Base-by-base conservation (phyloP, 352 stramenopile genomes). In the Phytophthora syringae region DNA sequence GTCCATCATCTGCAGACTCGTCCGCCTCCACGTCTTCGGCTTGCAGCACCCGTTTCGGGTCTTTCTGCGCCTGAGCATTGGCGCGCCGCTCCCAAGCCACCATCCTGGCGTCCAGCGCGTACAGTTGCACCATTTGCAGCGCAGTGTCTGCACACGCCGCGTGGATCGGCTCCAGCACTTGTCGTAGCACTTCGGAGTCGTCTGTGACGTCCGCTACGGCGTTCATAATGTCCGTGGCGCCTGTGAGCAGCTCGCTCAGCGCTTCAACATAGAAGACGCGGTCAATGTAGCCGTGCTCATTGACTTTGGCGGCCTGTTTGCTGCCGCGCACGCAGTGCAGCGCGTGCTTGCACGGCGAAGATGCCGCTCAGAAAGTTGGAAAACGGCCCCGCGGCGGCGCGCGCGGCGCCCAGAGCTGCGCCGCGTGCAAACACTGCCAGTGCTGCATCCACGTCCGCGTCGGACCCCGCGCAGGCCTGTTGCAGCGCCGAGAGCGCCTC, bases 1-100 rank as follows among this genome's bases (percentile, higher is more conserved):
- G 47, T 95, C 85, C 48, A 94, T 77, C 88, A 95, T 95, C 64
- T 95, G 87, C 27, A 95, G 68, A 67, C 84, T 93, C 88, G 58
- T 95, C 88, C 9, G 86, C 72, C 43, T 94, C 88, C 13, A 82
- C 66, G 18, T 70, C 40, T 2, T 78, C 65, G 12, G 30, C 59
- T 27, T 60, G 11, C 36, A 72, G n/a, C 13, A 25, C 48, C n/a
- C 64, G 64, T 65, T 56, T 54, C 5, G 72, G 56, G 25, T 82
- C 72, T 32, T 76, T 68, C n/a, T 79, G 64, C 15, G 83, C 83
- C 43, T 90, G 79, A 0, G 79, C 71, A 18, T 88, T 79, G 7
- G 85, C 85, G 27, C 84, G 69, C 3, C 85, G 83, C 51, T 95
- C 88, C 88, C 86, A 95, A 22, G 88, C 88, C 2, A 66, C 62